Conservation (phyloP, 495 filamentous ascomycete genomes). For the Penicillium cinerascens region DNA sequence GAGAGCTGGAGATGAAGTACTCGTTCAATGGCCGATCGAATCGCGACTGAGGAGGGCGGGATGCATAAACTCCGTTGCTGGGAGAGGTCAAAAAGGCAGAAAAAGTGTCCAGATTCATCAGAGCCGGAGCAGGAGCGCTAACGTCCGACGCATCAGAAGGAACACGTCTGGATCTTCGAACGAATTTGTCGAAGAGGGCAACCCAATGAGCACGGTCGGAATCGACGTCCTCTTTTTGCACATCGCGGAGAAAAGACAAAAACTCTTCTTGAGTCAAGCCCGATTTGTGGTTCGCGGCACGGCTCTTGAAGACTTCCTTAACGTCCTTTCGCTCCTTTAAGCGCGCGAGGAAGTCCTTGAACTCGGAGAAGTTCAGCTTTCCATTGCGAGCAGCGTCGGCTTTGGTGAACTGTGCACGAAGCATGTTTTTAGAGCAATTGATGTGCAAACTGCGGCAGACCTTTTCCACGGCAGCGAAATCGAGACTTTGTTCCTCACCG, state of each 20-base stretch:
- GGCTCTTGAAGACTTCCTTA: slow-evolving; percentile 58
- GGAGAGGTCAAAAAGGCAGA: slow-evolving; percentile 72
- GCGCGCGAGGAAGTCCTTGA: slow-evolving; percentile 72
- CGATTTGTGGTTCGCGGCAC: slow-evolving; percentile 46
- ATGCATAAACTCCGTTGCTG: slow-evolving; percentile 59
- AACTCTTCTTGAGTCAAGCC: slow-evolving; percentile 74
- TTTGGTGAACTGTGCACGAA: slow-evolving; percentile 70
- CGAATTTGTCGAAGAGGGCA: slow-evolving; percentile 67
- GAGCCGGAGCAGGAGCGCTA: slow-evolving; percentile 32
- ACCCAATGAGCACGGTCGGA: slow-evolving; percentile 63
- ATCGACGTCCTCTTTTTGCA: slow-evolving; percentile 73
- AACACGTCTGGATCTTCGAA: slow-evolving; percentile 56
- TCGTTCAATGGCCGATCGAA: slow-evolving; percentile 89
- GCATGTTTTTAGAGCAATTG: slow-evolving; percentile 70
- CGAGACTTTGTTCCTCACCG: slow-evolving; percentile 65
- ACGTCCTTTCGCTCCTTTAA: slow-evolving; percentile 85
- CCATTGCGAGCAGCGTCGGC: slow-evolving; percentile 62
- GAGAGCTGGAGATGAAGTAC: slow-evolving; percentile 97
- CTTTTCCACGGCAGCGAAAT: slow-evolving; percentile 70
- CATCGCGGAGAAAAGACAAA: slow-evolving; percentile 64
- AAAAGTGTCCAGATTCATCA: slow-evolving; percentile 73
- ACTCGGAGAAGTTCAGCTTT: slow-evolving; percentile 69
- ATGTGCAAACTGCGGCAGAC: slow-evolving; percentile 87
- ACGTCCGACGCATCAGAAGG: slow-evolving; percentile 32
- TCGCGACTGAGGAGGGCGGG: slow-evolving; percentile 51